Conservation (phyloP, 306 rosid genomes). For the Malus fusca region DNA sequence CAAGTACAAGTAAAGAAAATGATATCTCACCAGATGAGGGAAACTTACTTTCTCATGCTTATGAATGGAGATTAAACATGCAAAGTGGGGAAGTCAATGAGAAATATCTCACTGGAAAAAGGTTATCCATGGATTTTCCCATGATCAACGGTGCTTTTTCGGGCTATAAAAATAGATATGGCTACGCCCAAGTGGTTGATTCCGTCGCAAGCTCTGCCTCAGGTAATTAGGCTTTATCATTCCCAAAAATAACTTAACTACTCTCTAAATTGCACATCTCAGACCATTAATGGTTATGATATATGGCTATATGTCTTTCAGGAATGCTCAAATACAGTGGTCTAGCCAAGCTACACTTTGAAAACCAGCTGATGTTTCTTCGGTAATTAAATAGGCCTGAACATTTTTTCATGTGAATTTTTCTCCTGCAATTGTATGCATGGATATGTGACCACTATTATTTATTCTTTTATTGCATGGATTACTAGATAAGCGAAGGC, state of each 20-base stretch:
- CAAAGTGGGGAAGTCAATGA: conserved; percentile 43
- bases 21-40: neutral
- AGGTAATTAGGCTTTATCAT: conserved; percentile 20
- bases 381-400: neutral
- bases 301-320: neutral
- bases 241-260: neutral
- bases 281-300: neutral
- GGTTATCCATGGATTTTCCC: conserved; percentile 56
- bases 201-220: conserved; percentile 26
- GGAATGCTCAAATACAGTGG: conserved; percentile 51
- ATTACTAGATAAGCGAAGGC: conserved; percentile 17
- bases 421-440: neutral
- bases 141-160: conserved; percentile 38
- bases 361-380: conserved; percentile 26
- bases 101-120: conserved; percentile 26
- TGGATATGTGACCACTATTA: neutral
- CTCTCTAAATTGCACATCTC: neutral
- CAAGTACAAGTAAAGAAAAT: neutral
- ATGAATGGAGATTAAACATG: conserved; percentile 67
- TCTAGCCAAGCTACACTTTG: conserved; percentile 51
- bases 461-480: neutral
- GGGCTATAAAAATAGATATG: conserved; percentile 46
- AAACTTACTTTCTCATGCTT: conserved; percentile 25
- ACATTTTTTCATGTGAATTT: neutral
- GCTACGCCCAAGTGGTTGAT: conserved; percentile 51